Evolutionary conservation across 345 rosid genomes (phyloP).

Genomic region (Crucihimalaya himalaica): DNA sequence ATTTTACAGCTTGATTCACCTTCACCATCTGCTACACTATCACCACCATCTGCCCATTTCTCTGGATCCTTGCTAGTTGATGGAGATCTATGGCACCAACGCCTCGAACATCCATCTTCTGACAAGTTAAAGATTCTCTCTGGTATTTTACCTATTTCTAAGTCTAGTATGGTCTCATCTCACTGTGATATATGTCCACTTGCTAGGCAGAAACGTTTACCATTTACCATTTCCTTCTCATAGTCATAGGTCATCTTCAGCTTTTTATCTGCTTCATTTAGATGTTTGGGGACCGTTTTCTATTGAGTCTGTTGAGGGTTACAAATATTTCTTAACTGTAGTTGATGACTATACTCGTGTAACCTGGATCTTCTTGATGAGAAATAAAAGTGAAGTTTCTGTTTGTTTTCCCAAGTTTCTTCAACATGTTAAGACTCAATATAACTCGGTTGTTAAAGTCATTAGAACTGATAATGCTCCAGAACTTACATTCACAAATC

Average conservation of each 20-base stretch:
- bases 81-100: too few relatives aligned
- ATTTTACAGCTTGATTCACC: too few relatives aligned
- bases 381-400: neutral
- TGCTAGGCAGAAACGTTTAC: neutral
- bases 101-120: neutral
- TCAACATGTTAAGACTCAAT: neutral
- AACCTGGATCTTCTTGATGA: neutral
- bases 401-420: neutral
- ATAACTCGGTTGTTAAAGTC: neutral
- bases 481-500: neutral
- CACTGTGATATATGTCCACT: neutral
- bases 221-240: too few relatives aligned
- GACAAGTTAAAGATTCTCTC: neutral
- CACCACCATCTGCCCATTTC: neutral
- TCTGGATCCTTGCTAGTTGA: neutral
- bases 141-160: neutral
- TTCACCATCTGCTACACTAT: too few relatives aligned
- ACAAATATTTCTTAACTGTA: too few relatives aligned
- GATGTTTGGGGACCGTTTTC: too few relatives aligned
- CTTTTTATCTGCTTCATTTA: too few relatives aligned
- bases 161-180: too few relatives aligned
- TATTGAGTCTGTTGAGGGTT: too few relatives aligned
- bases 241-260: too few relatives aligned
- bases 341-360: too few relatives aligned
- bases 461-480: neutral